Base-by-base conservation (phyloP, 352 stramenopile species). In the Phytophthora europaea region DNA sequence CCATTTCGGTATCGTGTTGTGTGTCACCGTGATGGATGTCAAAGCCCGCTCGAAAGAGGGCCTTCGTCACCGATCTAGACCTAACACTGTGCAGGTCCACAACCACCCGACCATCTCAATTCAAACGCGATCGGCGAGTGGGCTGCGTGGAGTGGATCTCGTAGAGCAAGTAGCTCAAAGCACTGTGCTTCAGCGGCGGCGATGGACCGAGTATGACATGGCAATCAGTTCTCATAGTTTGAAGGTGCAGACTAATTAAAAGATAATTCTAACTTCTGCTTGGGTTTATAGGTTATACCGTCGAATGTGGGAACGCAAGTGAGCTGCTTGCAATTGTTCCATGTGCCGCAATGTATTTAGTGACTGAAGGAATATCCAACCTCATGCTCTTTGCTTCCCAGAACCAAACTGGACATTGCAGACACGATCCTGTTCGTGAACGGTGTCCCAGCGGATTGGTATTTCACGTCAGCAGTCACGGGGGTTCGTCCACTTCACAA, bases 221-320 rank as follows among this genome's bases (percentile, higher is more conserved):
- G 1, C n/a, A n/a, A n/a, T n/a, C n/a, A 22, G 9, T 22, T 47
- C 16, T 33, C 4, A 23, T 23, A 45, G 18, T 22, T 38, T 31
- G 10, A 61, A 22, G 13, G 34, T 40, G 13, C 13, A 28, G 0
- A 28, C 9, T 26, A 52, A 52, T 2, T 2, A 28, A 7, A 31
- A 28, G 13, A 31, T 6, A 16, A 1, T 8, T 9, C 43, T 63
- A 66, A 75, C 43, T 9, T 12, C 12, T 59, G 28, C 20, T 33
- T 8, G 7, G 18, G n/a, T 55, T 9, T 60, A 1, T 36, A 92
- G 85, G 36, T 60, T 93, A 43, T 91, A 90, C 70, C 69, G 63
- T 38, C 76, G 79, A 45, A 72, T 93, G 5, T 93, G 82, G 76
- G 83, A 93, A 55, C 80, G 73, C 62, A 88, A 85, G 82, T 90